Base-by-base conservation (phyloP, 2,329 filamentous ascomycete species). In the Aspergillus intermedius region DNA sequence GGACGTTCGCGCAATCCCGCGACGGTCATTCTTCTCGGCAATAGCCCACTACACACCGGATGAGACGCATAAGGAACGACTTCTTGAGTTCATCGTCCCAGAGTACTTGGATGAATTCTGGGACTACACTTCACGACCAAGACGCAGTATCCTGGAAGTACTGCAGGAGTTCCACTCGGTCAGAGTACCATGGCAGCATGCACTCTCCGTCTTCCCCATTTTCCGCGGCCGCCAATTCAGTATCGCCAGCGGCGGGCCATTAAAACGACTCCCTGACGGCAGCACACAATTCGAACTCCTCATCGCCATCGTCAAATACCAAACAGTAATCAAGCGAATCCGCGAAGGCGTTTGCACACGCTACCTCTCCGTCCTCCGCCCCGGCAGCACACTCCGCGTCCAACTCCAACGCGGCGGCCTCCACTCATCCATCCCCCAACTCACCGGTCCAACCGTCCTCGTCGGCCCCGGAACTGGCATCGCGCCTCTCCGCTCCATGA, bases 181-280 rank as follows among this genome's bases (percentile, higher is more conserved):
- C 47, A 84, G 84, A 53, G 82, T 98, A 2, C 91, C 93, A 0
- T 87, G 84, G 70, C 75, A 85, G 48, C 81, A 84, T 44, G 77
- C 85, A 1, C 77, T 87, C 8, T 82, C 84, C 47, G 76, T 91
- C 13, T 84, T 98, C 47, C 93, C 93, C 0, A 61, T 84, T 3
- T 84, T 97, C 42, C 83, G 89, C n/a, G 86, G 84, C n/a, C 80
- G 93, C 5, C 87, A 95, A 59, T 98, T 95, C 65, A 96, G 91
- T 67, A 91, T 97, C 52, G 88, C 89, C 30, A 93, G 87, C 54
- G 85, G 86, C 5, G 84, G 83, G 48, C 56, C 66, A 55, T 54
- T 75, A 45, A 75, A 74, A 54, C 56, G 50, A 30, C 60, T 60
- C 3, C 42, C 59, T 1, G 61, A 68, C 25, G 64, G 70, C 6